Base-by-base conservation (phyloP, 805 yeast species). In the Cyberlindnera euphorbiae region DNA sequence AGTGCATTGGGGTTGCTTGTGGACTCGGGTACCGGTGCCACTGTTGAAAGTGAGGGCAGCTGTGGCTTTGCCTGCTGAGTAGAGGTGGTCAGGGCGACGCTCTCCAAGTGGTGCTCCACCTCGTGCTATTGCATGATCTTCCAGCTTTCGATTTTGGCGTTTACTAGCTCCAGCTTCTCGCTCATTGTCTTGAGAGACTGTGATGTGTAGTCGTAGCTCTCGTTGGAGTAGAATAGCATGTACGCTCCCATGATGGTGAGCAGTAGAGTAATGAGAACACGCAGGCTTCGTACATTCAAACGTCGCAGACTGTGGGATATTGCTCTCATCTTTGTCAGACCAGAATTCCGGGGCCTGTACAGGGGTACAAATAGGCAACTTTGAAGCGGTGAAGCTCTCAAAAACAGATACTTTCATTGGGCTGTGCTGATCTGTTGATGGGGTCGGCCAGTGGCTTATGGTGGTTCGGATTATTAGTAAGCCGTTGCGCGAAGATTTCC, bases 141-240 rank as follows among this genome's bases (percentile, higher is more conserved):
- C 43, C 45, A 46, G 17, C 38, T 35, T 30, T 46, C 50, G 9
- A 46, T 41, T 6, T 34, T 35, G 6, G 41, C 36, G 13, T 38
- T 41, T 15, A 46, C n/a, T 2, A 18, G 27, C 23, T 32, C 36
- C n/a, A 46, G 30, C 29, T 37, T 36, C 24, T 46, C 42, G 5
- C 25, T 34, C 14, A 46, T 19, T 3, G 33, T 17, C 22, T 39
- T 35, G n/a, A 46, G 22, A 6, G 50, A 38, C 24, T 28, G 34
- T 3, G 37, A 8, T 3, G 44, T 35, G 30, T 41, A 41, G 6
- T 39, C 39, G 23, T 36, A 32, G 22, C 44, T 33, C 27, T 41
- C 38, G 11, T 38, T 34, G 3, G 40, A 36, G 33, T 32, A 36
- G 24, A 18, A 19, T 17, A 18, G 32, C n/a, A 37, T 12, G 4